Base-by-base conservation (phyloP, 345 rosid species). In the Syzygium jambos region DNA sequence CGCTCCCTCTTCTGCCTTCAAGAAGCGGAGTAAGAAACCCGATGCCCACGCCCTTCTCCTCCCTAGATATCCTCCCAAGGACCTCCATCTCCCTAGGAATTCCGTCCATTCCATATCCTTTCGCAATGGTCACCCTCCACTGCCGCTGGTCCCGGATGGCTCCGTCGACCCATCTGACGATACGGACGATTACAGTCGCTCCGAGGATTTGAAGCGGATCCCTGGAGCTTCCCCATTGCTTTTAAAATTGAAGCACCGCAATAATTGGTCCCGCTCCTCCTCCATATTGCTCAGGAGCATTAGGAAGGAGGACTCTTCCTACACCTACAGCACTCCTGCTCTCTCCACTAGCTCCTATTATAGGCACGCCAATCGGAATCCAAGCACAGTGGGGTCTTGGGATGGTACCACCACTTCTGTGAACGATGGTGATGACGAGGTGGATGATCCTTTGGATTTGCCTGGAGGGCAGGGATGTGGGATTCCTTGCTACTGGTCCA, bases 401-500 rank as follows among this genome's bases (percentile, higher is more conserved):
- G 98, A 96, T 89, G 98, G 94, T 56, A 93, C 96, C n/a, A 93
- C 99, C 23, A 89, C 95, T 85, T 95, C 99, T n/a, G 43, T 95
- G 61, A 93, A 94, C 86, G 99, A 95, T 59, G 95, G 93, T 83
- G 96, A 94, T 83, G 97, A 94, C 43, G 98, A 93, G 89, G 90
- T 91, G 88, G 98, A 94, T 90, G 98, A 95, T 90, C 91, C 92
- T 86, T 88, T 96, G 90, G 98, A 98, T 90, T 92, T 98, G 78
- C 97, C 97, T 5, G 98, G 96, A 85, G 92, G 95, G 52, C 96
- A 93, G 88, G 99, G 99, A 30, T 98, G 99, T 89, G 99, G 99
- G 34, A 96, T 98, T 87, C 97, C 99, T 30, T 96, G 98, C 90
- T 98, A 96, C 87, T 96, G 99, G 98, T 92, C 97, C 1, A 98